Evolutionary conservation across 2,329 filamentous ascomycete genomes (phyloP).

Genomic region (Ophiocordyceps unilateralis): DNA sequence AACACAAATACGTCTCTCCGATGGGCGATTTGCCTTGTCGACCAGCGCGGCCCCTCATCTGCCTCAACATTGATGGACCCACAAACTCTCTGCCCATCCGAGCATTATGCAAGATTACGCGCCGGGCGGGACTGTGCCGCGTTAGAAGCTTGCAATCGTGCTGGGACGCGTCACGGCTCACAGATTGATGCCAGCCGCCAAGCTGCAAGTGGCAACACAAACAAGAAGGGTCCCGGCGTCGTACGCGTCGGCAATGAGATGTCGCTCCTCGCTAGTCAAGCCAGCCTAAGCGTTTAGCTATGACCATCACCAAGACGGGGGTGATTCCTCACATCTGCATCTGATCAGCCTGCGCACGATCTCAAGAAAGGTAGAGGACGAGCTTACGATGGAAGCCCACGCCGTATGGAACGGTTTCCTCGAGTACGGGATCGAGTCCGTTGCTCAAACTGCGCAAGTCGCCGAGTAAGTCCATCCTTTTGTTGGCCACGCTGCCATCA

Average conservation of each 20-base stretch:
- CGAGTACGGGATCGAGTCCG: conserved; percentile 47
- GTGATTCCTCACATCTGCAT: conserved; percentile 17
- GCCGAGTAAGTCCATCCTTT: conserved; percentile 44
- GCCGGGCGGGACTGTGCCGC: conserved; percentile 34
- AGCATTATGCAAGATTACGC: conserved; percentile 60
- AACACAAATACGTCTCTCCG: conserved; percentile 64
- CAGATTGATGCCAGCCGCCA: conserved; percentile 72
- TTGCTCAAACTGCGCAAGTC: conserved; percentile 48
- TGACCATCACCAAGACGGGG: not conserved
- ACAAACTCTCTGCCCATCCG: conserved; percentile 62
- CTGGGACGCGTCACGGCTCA: conserved; percentile 7
- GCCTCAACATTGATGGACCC: conserved; percentile 63
- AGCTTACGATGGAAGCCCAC: conserved; percentile 57
- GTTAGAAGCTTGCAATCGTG: conserved; percentile 3
- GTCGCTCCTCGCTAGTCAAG: conserved; percentile 58
- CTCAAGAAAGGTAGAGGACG: not conserved
- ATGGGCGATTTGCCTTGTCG: conserved; percentile 64
- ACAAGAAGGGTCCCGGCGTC: conserved; percentile 51
- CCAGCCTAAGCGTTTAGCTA: conserved; percentile 30
- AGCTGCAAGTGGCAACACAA: conserved; percentile 60
- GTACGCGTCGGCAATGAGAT: conserved; percentile 53
- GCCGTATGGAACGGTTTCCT: conserved; percentile 45
- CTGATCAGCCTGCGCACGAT: not conserved
- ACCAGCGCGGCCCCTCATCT: conserved; percentile 65
- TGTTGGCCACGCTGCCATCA: conserved; percentile 31